These are phyloP conservation scores for Boletus rubropictus DNA, from an alignment of 768 basidiomycete genomes.

Conservation along the genomic window DNA sequence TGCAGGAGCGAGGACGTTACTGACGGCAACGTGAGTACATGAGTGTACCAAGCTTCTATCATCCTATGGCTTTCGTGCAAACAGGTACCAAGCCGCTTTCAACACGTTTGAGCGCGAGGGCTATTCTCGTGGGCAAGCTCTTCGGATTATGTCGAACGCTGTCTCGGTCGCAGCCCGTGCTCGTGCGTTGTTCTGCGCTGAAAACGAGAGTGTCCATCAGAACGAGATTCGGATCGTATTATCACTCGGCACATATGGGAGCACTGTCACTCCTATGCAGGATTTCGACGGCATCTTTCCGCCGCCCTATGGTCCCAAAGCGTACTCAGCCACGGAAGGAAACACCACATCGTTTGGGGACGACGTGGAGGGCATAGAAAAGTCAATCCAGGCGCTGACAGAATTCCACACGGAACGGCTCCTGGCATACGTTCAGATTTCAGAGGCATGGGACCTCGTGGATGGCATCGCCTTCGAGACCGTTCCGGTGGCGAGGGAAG, in stretches of 20 bases:
- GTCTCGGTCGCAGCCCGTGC: constrained; percentile 50
- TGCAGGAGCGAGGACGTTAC: constrained; percentile 61
- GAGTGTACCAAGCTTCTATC: not conserved
- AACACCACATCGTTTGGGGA: constrained; percentile 42
- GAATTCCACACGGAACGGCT: constrained; percentile 63
- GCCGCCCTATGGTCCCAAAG: constrained; percentile 63
- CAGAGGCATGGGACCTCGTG: constrained; percentile 47
- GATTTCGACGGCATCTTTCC: constrained; percentile 76
- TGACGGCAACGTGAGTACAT: constrained; percentile 56
- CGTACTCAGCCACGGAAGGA: constrained; percentile 27
- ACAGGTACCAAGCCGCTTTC: constrained; percentile 63
- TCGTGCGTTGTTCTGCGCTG: constrained; percentile 30
- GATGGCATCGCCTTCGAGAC: constrained; percentile 77
- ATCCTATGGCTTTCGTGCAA: not conserved
- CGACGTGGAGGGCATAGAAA: constrained; percentile 28
- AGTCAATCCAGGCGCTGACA: constrained; percentile 47
- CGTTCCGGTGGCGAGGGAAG: constrained; percentile 60
- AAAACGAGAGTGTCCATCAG: constrained; percentile 11
- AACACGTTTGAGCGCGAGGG: constrained; percentile 50
- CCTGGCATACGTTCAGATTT: constrained; percentile 44
- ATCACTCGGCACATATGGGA: constrained; percentile 72
- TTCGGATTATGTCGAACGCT: constrained; percentile 46
- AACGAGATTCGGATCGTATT: constrained; percentile 48
- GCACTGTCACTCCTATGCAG: constrained; percentile 56
- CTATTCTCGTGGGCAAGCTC: constrained; percentile 39